Percentiles rank a stretch among this genome's conserved stretches.
phyloP scores from a whole-genome alignment of 345 rosid species.

The Mangifera indica region DNA sequence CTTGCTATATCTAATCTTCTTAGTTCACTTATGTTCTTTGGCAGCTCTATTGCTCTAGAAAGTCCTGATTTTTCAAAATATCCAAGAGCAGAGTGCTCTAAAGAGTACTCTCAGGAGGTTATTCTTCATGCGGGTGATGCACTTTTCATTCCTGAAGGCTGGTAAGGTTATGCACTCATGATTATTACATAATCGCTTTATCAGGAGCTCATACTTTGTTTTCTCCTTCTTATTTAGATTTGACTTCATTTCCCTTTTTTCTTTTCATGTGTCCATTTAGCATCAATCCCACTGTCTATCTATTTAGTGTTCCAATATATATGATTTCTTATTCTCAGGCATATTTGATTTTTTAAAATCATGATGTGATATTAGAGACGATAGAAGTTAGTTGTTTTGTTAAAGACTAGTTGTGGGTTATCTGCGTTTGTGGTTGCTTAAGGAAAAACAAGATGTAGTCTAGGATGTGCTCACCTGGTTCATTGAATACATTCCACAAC shows the following conservation, averaged over 20 bases:
- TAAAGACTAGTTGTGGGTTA: not conserved
- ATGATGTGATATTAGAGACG: not conserved
- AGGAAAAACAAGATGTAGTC: not conserved
- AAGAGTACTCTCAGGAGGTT: slow-evolving; percentile 59
- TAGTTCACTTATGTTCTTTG: slow-evolving; percentile 19
- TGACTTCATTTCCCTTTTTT: not conserved
- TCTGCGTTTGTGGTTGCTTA: slow-evolving; percentile 2
- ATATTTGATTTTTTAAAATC: not conserved
- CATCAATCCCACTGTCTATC: not conserved
- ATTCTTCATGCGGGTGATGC: slow-evolving; percentile 81
- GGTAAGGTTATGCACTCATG: slow-evolving; percentile 52
- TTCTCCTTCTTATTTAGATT: not conserved
- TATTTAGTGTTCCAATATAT: not conserved
- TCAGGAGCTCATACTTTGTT: not conserved
- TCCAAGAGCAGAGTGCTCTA: slow-evolving; percentile 68
- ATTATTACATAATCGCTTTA: slow-evolving; percentile 7
- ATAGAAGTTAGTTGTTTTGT: not conserved
- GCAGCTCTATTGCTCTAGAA: slow-evolving; percentile 69
- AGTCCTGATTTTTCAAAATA: slow-evolving; percentile 58
- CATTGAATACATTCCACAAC: not conserved
- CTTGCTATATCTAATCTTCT: slow-evolving; percentile 9
- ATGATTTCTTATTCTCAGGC: not conserved
- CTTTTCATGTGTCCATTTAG: not conserved
- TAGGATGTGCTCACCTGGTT: not conserved
- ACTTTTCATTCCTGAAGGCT: slow-evolving; percentile 98